phyloP scores from a whole-genome alignment of 176 grass and related monocot genomes.

The Juncus effusus region DNA sequence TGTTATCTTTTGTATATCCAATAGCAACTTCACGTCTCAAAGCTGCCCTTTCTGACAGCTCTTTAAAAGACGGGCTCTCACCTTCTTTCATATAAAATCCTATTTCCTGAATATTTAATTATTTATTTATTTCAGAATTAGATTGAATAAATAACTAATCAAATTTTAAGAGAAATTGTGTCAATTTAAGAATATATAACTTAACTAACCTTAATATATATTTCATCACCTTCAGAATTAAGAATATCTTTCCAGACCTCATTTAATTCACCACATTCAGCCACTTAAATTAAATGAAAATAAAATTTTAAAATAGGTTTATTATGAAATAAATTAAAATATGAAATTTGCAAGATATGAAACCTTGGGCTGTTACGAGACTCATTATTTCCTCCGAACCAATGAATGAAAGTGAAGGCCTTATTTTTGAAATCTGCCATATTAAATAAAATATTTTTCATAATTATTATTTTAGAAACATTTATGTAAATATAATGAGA shows the following conservation, averaged over 20 bases:
- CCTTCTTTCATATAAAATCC: slow-evolving; percentile 79
- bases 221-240: slow-evolving; percentile 89
- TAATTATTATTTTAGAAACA: slow-evolving; percentile 20
- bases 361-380: slow-evolving; percentile 95
- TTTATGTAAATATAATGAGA: slow-evolving; percentile 5
- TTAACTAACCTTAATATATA: slow-evolving; percentile 84
- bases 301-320: slow-evolving; percentile 14
- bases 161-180: slow-evolving; percentile 20
- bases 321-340: slow-evolving; percentile 25
- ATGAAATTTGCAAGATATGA: slow-evolving; percentile 12
- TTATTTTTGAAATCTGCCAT: slow-evolving; percentile 91
- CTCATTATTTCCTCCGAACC: slow-evolving; percentile 97
- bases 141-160: no score
- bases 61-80: slow-evolving; percentile 70
- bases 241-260: slow-evolving; percentile 97
- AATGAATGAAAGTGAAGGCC: slow-evolving; percentile 82
- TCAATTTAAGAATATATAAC: not conserved
- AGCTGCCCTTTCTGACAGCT: slow-evolving; percentile 90
- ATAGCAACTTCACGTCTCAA: slow-evolving; percentile 89
- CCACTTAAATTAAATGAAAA: slow-evolving; percentile 40
- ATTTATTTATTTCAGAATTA: no score
- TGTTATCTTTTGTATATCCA: slow-evolving; percentile 71
- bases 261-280: slow-evolving; percentile 71
- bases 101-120: slow-evolving; percentile 56
- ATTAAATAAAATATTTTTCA: slow-evolving; percentile 18